Evolutionary conservation across 495 filamentous ascomycete species (phyloP).

Genomic region (Penicillium lividum): DNA sequence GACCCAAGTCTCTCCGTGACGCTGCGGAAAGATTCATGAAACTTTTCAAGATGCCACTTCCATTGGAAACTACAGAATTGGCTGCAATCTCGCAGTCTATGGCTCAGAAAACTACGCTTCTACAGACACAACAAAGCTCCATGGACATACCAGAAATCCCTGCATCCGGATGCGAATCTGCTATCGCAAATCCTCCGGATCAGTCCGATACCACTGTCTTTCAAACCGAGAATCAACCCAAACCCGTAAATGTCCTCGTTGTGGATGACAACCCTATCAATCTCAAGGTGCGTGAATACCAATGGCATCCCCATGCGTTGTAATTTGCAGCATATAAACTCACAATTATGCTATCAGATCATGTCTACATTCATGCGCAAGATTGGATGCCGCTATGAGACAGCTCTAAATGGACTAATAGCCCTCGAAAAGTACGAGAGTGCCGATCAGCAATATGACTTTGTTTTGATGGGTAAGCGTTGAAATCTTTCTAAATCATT

Average conservation of each 20-base stretch:
- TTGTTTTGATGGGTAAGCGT: slow-evolving; percentile 57
- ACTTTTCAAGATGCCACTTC: slow-evolving; percentile 8
- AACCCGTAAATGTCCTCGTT: slow-evolving; percentile 34
- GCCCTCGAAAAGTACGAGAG: slow-evolving; percentile 56
- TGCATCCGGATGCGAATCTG: background rate
- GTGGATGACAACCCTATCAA: slow-evolving; percentile 55
- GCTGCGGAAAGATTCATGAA: slow-evolving; percentile 26
- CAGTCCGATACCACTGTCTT: background rate
- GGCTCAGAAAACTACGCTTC: background rate
- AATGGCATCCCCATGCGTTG: background rate
- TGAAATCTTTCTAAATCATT: background rate
- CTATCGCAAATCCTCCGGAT: background rate
- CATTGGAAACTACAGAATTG: background rate
- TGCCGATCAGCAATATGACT: slow-evolving; percentile 38
- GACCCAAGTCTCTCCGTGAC: slow-evolving; percentile 33
- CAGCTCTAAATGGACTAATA: slow-evolving; percentile 58
- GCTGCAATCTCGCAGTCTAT: background rate
- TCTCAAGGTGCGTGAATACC: slow-evolving; percentile 33
- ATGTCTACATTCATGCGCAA: slow-evolving; percentile 58
- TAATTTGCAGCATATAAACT: background rate
- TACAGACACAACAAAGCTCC: background rate
- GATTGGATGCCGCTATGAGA: slow-evolving; percentile 48
- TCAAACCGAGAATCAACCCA: background rate
- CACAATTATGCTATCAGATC: slow-evolving; percentile 23
- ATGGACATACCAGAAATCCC: too few species aligned